These are phyloP conservation scores for Astragalus glycyphyllos DNA, from an alignment of 306 rosid species.

Conservation along the genomic window DNA sequence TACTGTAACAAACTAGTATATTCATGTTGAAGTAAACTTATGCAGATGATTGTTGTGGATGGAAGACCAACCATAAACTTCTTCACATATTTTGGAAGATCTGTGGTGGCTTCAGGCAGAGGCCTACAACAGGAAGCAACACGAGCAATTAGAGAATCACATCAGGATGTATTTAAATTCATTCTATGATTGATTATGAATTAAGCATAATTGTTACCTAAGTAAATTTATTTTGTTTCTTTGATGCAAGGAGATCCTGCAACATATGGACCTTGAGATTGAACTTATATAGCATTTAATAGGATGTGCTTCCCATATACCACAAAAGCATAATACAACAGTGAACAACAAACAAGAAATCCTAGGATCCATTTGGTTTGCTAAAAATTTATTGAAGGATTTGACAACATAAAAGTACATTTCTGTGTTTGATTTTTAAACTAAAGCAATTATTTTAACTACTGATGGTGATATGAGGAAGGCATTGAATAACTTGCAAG, in stretches of 20 bases:
- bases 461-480: slow-evolving; percentile 99
- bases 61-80: too few species aligned
- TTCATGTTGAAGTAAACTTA: too few species aligned
- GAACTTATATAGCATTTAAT: too few species aligned
- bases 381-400: too few species aligned
- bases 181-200: slow-evolving; percentile 34
- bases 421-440: too few species aligned
- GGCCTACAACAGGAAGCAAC: slow-evolving; percentile 59
- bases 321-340: too few species aligned
- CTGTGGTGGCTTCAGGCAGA: slow-evolving; percentile 79
- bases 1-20: slow-evolving; percentile 63
- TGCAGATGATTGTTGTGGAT: too few species aligned
- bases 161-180: slow-evolving; percentile 38
- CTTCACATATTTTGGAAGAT: too few species aligned
- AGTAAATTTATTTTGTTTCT: slow-evolving; percentile 49
- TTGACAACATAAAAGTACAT: too few species aligned
- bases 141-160: slow-evolving; percentile 26
- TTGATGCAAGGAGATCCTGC: slow-evolving; percentile 53
- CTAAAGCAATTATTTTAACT: slow-evolving; percentile 96
- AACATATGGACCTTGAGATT: slow-evolving; percentile 55
- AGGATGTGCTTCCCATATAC: too few species aligned
- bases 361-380: too few species aligned
- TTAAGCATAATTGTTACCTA: slow-evolving; percentile 53
- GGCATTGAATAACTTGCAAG: slow-evolving; percentile 98
- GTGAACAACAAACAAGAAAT: too few species aligned